phyloP scores from a whole-genome alignment of 2,329 filamentous ascomycete genomes.

The Pseudofabraea citricarpa region DNA sequence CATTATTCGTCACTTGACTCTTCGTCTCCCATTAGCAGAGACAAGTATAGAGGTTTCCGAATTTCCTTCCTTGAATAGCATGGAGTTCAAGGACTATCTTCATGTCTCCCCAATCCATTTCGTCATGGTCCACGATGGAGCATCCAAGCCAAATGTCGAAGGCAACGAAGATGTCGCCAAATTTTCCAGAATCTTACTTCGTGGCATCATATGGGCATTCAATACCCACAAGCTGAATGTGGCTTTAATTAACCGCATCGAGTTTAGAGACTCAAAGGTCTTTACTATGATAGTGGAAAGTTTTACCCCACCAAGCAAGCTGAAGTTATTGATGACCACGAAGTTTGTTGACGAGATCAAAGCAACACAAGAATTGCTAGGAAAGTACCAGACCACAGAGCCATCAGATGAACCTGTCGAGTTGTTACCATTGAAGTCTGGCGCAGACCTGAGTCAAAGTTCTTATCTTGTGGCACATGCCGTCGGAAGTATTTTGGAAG shows the following conservation, averaged over 20 bases:
- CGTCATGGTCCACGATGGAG: constrained; percentile 63
- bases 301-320: constrained; percentile 13
- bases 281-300: constrained; percentile 43
- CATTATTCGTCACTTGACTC: constrained; percentile 55
- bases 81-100: constrained; percentile 52
- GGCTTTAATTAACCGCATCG: constrained; percentile 58
- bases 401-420: neutral
- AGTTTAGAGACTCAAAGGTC: constrained; percentile 49
- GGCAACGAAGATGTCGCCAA: constrained; percentile 9
- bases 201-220: constrained; percentile 48
- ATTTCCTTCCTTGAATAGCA: constrained; percentile 38
- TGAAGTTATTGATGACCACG: constrained; percentile 10
- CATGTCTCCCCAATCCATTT: constrained; percentile 54
- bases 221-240: constrained; percentile 53
- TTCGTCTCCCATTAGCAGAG: constrained; percentile 17
- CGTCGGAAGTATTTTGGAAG: constrained; percentile 27
- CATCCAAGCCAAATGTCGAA: constrained; percentile 8
- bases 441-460: constrained; percentile 29
- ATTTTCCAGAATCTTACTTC: constrained; percentile 24
- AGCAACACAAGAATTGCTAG: constrained; percentile 6
- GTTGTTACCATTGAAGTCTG: constrained; percentile 5
- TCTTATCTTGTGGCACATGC: constrained; percentile 22
- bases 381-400: neutral
- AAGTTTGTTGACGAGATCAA: constrained; percentile 12
- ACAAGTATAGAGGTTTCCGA: constrained; percentile 32